Conservation (phyloP, 2,329 filamentous ascomycete species). For the Nectriaceae sp. region DNA sequence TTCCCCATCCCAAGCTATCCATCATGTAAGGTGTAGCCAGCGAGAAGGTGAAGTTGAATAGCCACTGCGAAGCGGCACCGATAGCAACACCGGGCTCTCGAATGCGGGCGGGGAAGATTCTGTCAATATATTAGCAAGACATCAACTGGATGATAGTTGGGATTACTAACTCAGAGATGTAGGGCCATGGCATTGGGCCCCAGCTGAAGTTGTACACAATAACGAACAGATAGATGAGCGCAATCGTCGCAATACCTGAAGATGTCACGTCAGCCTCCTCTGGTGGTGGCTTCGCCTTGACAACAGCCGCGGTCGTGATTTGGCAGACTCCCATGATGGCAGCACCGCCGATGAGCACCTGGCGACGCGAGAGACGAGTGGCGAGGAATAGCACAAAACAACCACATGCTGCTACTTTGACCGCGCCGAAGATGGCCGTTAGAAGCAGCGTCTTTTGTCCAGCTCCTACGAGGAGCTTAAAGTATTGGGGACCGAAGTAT, state of each 20-base stretch:
- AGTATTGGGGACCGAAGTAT: slow-evolving; percentile 14
- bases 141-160: neutral
- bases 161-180: slow-evolving; percentile 47
- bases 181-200: slow-evolving; percentile 68
- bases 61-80: slow-evolving; percentile 64
- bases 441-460: slow-evolving; percentile 9
- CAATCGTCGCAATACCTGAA: slow-evolving; percentile 51
- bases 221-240: slow-evolving; percentile 65
- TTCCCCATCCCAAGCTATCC: slow-evolving; percentile 48
- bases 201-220: slow-evolving; percentile 63
- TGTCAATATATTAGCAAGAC: slow-evolving; percentile 23
- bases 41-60: slow-evolving; percentile 65
- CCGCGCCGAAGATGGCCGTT: slow-evolving; percentile 13
- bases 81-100: slow-evolving; percentile 63
- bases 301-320: slow-evolving; percentile 44
- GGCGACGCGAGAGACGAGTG: slow-evolving; percentile 5
- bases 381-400: slow-evolving; percentile 14
- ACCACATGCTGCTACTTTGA: slow-evolving; percentile 13
- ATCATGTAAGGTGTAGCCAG: slow-evolving; percentile 53
- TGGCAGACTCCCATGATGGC: slow-evolving; percentile 47
- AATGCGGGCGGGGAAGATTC: slow-evolving; percentile 63
- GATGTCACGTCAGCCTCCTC: slow-evolving; percentile 33
- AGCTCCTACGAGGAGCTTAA: slow-evolving; percentile 11
- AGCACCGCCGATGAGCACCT: slow-evolving; percentile 43
- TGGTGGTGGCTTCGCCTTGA: slow-evolving; percentile 39